Conservation (phyloP, 139 green algal species). For the Chlorella vulgaris region DNA sequence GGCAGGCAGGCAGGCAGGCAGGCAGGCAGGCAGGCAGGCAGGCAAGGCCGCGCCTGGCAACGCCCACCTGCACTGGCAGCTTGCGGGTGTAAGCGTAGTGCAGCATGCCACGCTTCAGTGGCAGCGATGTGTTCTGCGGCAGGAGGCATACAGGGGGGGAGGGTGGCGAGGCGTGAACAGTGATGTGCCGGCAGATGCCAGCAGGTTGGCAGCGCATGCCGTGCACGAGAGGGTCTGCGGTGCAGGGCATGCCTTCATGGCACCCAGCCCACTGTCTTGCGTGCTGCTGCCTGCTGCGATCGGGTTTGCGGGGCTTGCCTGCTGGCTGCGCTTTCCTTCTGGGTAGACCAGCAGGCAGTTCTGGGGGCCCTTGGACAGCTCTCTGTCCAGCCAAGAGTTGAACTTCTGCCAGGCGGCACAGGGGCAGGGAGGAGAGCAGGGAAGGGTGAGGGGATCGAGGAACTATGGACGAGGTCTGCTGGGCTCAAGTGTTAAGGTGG, state of each 20-base stretch:
- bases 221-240: too few relatives aligned
- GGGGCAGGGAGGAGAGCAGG: background rate
- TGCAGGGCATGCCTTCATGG: too few relatives aligned
- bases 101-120: conserved; percentile 92
- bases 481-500: too few relatives aligned
- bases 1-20: background rate
- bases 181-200: too few relatives aligned
- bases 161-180: background rate
- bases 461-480: too few relatives aligned
- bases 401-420: conserved; percentile 22
- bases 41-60: background rate
- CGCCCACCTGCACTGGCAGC: conserved; percentile 70
- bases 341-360: conserved; percentile 43
- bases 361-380: conserved; percentile 34
- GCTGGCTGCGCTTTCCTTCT: conserved; percentile 69
- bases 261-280: background rate
- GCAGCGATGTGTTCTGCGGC: conserved; percentile 59
- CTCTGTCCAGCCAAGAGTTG: conserved; percentile 43
- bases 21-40: background rate
- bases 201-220: too few relatives aligned
- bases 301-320: background rate
- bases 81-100: conserved; percentile 80
- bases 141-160: too few relatives aligned
- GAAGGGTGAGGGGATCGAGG: background rate
- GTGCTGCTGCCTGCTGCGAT: background rate